Percentiles rank a stretch among this genome's conserved stretches.
Evolutionary conservation across 305 asterid genomes (phyloP).

Genomic region (Salvia sclarea): DNA sequence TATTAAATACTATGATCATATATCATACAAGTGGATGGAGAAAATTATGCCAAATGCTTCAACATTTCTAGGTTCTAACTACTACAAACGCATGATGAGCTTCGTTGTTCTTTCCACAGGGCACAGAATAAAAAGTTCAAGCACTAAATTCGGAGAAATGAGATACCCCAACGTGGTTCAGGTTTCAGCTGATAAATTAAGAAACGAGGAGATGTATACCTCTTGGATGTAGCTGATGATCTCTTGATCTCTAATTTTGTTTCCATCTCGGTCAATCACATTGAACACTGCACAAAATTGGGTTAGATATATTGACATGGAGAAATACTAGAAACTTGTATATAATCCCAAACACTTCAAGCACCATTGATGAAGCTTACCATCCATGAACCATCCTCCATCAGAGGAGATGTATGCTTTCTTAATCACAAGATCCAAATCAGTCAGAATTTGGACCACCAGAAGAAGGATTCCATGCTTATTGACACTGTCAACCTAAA

Average conservation of each 20-base stretch:
- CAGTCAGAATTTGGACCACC: constrained; percentile 77
- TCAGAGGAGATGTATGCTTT: constrained; percentile 84
- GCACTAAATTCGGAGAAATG: not conserved
- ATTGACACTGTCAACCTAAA: constrained; percentile 72
- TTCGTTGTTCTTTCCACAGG: not conserved
- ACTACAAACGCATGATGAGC: not conserved
- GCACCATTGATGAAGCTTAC: constrained; percentile 39
- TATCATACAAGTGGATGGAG: not conserved
- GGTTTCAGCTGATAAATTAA: not conserved
- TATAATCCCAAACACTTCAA: not conserved
- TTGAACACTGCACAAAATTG: constrained; percentile 54
- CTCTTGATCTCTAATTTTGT: constrained; percentile 58
- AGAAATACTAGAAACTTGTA: not conserved
- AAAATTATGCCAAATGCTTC: not conserved
- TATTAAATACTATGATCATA: constrained; percentile 2
- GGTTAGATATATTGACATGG: constrained; percentile 11
- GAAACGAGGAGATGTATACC: constrained; percentile 37
- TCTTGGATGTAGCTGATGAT: constrained; percentile 55
- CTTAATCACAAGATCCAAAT: constrained; percentile 67
- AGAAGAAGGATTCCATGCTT: constrained; percentile 73
- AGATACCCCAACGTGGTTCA: not conserved
- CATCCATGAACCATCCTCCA: constrained; percentile 93
- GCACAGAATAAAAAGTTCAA: not conserved
- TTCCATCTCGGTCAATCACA: constrained; percentile 57
- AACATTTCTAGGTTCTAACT: not conserved